Evolutionary conservation across 176 grass and related monocot genomes (phyloP), one percentile per base, ranked within the genome.

Genomic region (Oryza glaberrima): DNA sequence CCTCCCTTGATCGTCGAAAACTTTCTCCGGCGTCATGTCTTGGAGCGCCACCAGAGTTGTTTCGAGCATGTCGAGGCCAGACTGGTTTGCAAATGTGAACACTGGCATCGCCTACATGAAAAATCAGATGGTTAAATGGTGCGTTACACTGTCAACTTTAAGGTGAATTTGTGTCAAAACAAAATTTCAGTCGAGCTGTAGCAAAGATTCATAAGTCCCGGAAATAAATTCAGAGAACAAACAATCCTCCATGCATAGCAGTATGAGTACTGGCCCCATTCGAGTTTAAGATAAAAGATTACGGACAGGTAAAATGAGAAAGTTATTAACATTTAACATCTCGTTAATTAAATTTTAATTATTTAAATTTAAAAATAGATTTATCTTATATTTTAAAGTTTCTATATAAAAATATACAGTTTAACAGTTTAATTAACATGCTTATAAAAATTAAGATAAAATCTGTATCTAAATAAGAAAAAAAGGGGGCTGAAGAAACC

Each of bases 41-140:
- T 95, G 96, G 11, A 98, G 91, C 19, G 89, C 87, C 16, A 90
- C 82, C 32, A 94, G 77, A 0, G 93, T 92, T 3, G 96, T 95
- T 84, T 98, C 93, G 19, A 98, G 91, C 96, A 98, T 98, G 83
- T 95, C 96, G 2, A 98, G 92, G 4, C 96, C 96, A 2, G 93
- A 87, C 70, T 95, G 96, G 80, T 98, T 98, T 23, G 93, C 88
- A 38, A 98, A 98, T 44, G 74, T 94, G 64, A 98, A 84, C 51
- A 91, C 86, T 1, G 96, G 88, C 47, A 92, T 83, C 38, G 91
- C 85, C 96, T 98, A 82, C 77, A 79, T 23, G 12, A 58, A 65
- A n/a, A 9, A 30, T 30, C 28, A 30, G 2, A 30, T 30, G 28
- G 28, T 30, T 30, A 30, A 30, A 30, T 30, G 28, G 28, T 30